These are phyloP conservation scores for Asterochloris sp. DNA, from an alignment of 139 green algal species.

Conservation along the genomic window DNA sequence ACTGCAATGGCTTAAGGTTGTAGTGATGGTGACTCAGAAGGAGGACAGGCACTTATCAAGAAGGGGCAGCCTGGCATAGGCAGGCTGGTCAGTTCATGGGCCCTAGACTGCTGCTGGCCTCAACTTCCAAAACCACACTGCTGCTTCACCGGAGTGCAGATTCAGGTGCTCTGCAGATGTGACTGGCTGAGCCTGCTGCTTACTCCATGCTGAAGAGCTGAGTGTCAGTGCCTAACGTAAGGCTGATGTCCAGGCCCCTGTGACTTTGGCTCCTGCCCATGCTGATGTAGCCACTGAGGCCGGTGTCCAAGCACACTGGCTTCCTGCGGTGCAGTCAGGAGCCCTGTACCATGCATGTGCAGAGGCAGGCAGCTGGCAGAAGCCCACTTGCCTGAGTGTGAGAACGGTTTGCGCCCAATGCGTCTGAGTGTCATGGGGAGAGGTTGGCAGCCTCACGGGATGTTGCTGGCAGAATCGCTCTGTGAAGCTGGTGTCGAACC, in stretches of 20 bases:
- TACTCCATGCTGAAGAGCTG: too few species aligned
- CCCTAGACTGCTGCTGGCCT: too few species aligned
- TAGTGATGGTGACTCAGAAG: too few species aligned
- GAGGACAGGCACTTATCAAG: too few species aligned
- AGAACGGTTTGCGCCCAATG: slow-evolving; percentile 95
- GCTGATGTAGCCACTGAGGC: slow-evolving; percentile 61
- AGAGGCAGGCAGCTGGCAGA: neutral
- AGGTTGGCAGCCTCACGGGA: slow-evolving; percentile 77
- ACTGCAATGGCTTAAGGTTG: too few species aligned
- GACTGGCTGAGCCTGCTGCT: too few species aligned
- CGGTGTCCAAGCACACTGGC: neutral
- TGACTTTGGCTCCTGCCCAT: slow-evolving; percentile 63
- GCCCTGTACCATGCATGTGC: neutral
- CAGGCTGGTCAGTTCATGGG: too few species aligned
- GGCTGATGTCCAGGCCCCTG: slow-evolving; percentile 69
- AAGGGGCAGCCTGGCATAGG: too few species aligned
- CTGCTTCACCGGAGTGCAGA: too few species aligned
- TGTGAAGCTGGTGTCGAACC: slow-evolving; percentile 93
- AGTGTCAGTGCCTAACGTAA: too few species aligned
- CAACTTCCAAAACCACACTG: too few species aligned
- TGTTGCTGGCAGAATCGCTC: slow-evolving; percentile 74
- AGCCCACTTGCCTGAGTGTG: slow-evolving; percentile 44
- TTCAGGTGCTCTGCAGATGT: too few species aligned
- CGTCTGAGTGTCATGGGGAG: slow-evolving; percentile 58
- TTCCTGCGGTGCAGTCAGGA: neutral